A percentile compares a stretch with the other conserved stretches of the same genome.
phyloP scores from a whole-genome alignment of 441 rosid species.

The Euphorbia schlechtendalii region DNA sequence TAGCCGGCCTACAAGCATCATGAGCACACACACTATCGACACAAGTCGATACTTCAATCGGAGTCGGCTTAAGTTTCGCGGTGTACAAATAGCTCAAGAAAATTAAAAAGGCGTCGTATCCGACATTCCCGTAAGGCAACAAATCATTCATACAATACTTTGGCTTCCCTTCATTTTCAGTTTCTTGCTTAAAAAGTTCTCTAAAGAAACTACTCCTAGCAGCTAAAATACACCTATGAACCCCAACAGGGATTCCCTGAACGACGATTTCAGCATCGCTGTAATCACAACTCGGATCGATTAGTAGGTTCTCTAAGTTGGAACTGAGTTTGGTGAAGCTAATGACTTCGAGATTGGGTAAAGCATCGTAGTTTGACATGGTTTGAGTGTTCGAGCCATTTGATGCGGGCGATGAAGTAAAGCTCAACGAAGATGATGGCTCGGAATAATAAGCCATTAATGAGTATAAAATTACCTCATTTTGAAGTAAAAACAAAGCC shows the following conservation, averaged over 20 bases:
- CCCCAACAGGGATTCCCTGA: conserved; percentile 51
- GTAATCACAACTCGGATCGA: conserved; percentile 36
- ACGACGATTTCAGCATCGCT: conserved; percentile 74
- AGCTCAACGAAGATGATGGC: conserved; percentile 70
- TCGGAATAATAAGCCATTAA: conserved; percentile 56
- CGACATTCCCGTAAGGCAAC: conserved; percentile 53
- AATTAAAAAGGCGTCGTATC: conserved; percentile 63
- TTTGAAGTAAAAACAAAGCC: not conserved
- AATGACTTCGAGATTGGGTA: conserved; percentile 41
- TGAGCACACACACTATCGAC: conserved; percentile 64
- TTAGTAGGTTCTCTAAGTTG: conserved; percentile 60
- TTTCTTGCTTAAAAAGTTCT: conserved; percentile 47
- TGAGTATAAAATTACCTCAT: not conserved
- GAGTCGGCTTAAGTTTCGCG: conserved; percentile 60
- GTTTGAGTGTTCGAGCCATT: conserved; percentile 45
- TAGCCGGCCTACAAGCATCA: conserved; percentile 76
- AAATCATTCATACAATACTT: conserved; percentile 47
- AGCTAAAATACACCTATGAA: conserved; percentile 76
- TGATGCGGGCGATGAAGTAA: conserved; percentile 50
- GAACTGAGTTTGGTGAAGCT: conserved; percentile 69
- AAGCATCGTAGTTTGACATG: conserved; percentile 30
- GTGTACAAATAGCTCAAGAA: conserved; percentile 70
- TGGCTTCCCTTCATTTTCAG: conserved; percentile 50
- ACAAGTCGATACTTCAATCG: conserved; percentile 73
- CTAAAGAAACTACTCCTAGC: conserved; percentile 67